phyloP scores from a whole-genome alignment of 768 basidiomycete species.

The Myochromella boudieri region DNA sequence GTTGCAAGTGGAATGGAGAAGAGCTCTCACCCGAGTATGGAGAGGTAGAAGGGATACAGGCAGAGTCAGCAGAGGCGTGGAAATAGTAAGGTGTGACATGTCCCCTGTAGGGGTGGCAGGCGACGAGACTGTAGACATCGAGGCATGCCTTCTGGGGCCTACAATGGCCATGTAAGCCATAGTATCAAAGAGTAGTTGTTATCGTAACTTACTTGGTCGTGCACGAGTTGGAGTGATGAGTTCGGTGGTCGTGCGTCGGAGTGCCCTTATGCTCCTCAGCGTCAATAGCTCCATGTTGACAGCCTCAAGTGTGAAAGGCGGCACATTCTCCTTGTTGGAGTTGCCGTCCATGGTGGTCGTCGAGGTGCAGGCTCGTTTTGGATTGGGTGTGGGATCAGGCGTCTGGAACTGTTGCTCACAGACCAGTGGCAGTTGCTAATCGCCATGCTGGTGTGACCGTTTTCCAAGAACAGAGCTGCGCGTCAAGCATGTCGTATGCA shows the following conservation, averaged over 20 bases:
- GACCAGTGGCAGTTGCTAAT: constrained; percentile 26
- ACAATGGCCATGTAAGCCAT: constrained; percentile 11
- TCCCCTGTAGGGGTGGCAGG: constrained; percentile 46
- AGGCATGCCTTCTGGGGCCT: constrained; percentile 50
- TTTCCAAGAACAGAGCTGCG: constrained; percentile 55
- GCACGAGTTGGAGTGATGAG: constrained; percentile 41
- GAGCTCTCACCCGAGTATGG: constrained; percentile 61
- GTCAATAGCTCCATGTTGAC: constrained; percentile 35
- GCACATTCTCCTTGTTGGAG: constrained; percentile 77
- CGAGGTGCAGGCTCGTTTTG: constrained; percentile 62
- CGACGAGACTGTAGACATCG: constrained; percentile 41
- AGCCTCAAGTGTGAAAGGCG: constrained; percentile 49
- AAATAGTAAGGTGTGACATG: constrained; percentile 40
- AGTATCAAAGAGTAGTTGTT: constrained; percentile 6
- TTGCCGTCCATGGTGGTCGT: constrained; percentile 47
- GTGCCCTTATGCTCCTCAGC: constrained; percentile 37
- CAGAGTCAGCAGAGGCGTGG: constrained; percentile 65
- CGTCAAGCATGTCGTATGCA: constrained; percentile 41
- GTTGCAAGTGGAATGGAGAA: constrained; percentile 73
- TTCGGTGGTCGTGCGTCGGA: constrained; percentile 39
- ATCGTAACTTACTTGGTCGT: constrained; percentile 41
- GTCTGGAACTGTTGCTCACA: constrained; percentile 49
- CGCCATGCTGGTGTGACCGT: constrained; percentile 41
- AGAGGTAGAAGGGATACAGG: constrained; percentile 48
- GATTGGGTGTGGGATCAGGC: constrained; percentile 62